Base-by-base conservation (phyloP, 1,284 basidiomycete species). In the Leccinum solheimii region DNA sequence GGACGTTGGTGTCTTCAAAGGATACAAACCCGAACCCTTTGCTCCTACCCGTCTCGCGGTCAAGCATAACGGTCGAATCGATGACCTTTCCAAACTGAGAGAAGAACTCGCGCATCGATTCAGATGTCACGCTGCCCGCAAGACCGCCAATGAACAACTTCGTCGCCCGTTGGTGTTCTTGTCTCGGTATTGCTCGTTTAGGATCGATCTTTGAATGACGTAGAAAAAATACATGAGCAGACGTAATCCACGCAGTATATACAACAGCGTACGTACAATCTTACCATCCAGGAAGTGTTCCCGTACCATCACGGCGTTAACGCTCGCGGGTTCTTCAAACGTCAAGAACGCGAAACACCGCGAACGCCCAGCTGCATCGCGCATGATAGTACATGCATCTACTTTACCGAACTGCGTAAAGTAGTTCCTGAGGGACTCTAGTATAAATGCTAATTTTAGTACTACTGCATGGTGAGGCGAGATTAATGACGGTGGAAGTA, bases 21-120 rank as follows among this genome's bases (percentile, higher is more conserved):
- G 95, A 97, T 21, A 99, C 90, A 72, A 99, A 99, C 0, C 97
- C 97, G 69, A 98, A 99, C 5, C 97, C 97, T 75, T 99, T 97
- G 77, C 93, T 95, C 55, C 96, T 81, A 36, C 93, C 92, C 16
- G 95, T 98, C 75, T 98, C 95, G 57, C 95, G 91, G 77, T 99
- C 97, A 71, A 98, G 86, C 97, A 99, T 99, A 71, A 99, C 94
- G 0, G 95, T 98, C 56, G 96, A 95, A 75, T 99, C 97, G 71
- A 96, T 90, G 64, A 99, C 94, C 68, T 88, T 90, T 62, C 97
- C 97, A 71, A 86, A 92, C 72, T 96, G 92, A 50, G 88, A 86
- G 76, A 98, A 97, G 79, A 92, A 97, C 62, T 89, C 85, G 65
- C 92, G 88, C 88, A 99, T 94, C 7, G 90, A 92, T 68, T 97